These are phyloP conservation scores for Plectosphaerella cucumerina DNA, from an alignment of 2,329 filamentous ascomycete genomes.

Conservation along the genomic window DNA sequence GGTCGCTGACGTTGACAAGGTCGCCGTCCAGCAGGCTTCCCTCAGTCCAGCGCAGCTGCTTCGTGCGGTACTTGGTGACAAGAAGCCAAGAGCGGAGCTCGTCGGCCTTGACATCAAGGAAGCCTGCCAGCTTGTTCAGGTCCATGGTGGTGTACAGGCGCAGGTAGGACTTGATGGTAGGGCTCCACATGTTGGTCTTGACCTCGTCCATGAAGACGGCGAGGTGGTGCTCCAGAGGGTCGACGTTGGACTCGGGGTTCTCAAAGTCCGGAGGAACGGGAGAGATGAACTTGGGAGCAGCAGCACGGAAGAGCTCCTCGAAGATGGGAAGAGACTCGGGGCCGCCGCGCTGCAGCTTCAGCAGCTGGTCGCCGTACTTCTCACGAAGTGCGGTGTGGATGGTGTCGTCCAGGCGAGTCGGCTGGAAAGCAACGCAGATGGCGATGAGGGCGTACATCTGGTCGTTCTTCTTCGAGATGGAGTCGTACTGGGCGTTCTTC, in stretches of 20 bases:
- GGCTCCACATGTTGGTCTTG: constrained; percentile 98
- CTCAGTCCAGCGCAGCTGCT: constrained; percentile 91
- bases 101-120: constrained; percentile 95
- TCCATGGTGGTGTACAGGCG: constrained; percentile 99
- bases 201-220: constrained; percentile 99
- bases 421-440: constrained; percentile 98
- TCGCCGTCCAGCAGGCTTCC: constrained; percentile 89
- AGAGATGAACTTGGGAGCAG: constrained; percentile 99
- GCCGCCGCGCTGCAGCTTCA: constrained; percentile 92
- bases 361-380: constrained; percentile 98
- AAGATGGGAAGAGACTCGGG: constrained; percentile 94
- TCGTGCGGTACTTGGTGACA: constrained; percentile 97
- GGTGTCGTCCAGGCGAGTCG: constrained; percentile 94
- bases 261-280: constrained; percentile 97
- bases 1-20: constrained; percentile 85
- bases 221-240: constrained; percentile 96
- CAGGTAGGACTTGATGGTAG: constrained; percentile 96
- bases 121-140: constrained; percentile 93
- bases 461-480: constrained; percentile 99
- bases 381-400: constrained; percentile 97
- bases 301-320: constrained; percentile 93
- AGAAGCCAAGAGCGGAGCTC: constrained; percentile 90
- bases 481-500: constrained; percentile 97
- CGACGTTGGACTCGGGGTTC: constrained; percentile 90
- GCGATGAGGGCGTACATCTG: constrained; percentile 99